phyloP scores from a whole-genome alignment of 148 eudicot species.

The Chenopodium quinoa region DNA sequence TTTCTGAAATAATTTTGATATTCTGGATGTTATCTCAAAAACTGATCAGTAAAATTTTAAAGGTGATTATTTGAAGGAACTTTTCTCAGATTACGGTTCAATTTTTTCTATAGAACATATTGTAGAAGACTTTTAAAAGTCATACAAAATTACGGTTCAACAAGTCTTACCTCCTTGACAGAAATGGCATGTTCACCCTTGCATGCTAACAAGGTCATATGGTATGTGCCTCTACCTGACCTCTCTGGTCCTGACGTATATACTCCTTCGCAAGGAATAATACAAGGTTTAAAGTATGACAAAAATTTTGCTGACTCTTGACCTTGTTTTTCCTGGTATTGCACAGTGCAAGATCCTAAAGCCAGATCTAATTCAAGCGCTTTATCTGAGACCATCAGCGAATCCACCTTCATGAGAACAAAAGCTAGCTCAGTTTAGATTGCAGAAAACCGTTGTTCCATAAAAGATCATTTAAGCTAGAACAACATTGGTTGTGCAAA shows the following conservation, averaged over 20 bases:
- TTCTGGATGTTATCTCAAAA: neutral
- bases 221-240: constrained; percentile 41
- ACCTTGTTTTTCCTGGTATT: constrained; percentile 78
- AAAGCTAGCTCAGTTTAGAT: neutral
- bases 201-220: constrained; percentile 49
- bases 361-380: constrained; percentile 73
- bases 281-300: constrained; percentile 80
- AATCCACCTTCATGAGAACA: constrained; percentile 7
- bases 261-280: constrained; percentile 65
- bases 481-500: constrained; percentile 27
- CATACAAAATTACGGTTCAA: neutral
- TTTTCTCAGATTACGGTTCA: no score
- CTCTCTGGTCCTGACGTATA: constrained; percentile 47
- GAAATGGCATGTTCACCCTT: constrained; percentile 67
- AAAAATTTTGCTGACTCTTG: constrained; percentile 71
- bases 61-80: neutral
- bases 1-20: no score
- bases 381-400: constrained; percentile 27
- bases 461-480: neutral
- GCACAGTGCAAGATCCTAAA: constrained; percentile 68
- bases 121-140: no score
- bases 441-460: neutral
- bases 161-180: constrained; percentile 62
- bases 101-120: neutral
- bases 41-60: neutral